Conservation (phyloP, 2,329 filamentous ascomycete species). For the Fusarium oligoseptatum region DNA sequence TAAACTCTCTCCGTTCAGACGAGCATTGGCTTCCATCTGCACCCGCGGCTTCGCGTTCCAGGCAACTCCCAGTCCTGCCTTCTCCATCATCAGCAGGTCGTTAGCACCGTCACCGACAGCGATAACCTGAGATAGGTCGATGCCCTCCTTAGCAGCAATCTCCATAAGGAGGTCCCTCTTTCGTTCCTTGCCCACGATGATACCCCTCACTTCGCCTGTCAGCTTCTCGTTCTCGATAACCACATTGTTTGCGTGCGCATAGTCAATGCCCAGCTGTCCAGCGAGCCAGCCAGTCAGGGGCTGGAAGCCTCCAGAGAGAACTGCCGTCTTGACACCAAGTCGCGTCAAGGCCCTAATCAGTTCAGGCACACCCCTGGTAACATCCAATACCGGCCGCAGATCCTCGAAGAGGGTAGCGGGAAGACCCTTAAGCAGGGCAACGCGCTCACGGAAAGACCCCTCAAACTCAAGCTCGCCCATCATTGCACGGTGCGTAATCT, state of each 20-base stretch:
- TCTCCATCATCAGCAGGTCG: slow-evolving; percentile 83
- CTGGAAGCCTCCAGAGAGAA: slow-evolving; percentile 92
- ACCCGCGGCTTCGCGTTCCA: slow-evolving; percentile 89
- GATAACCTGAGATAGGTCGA: slow-evolving; percentile 75
- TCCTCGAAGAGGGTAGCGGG: slow-evolving; percentile 83
- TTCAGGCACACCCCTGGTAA: slow-evolving; percentile 84
- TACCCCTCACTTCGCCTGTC: slow-evolving; percentile 79
- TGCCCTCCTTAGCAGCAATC: slow-evolving; percentile 76
- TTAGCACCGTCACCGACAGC: slow-evolving; percentile 88
- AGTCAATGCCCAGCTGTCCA: slow-evolving; percentile 82
- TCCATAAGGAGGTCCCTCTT: slow-evolving; percentile 79
- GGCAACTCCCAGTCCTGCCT: slow-evolving; percentile 81
- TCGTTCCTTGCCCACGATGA: slow-evolving; percentile 81
- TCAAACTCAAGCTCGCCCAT: slow-evolving; percentile 95
- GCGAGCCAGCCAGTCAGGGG: slow-evolving; percentile 91
- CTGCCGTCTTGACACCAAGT: slow-evolving; percentile 88
- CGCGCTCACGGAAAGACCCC: slow-evolving; percentile 83
- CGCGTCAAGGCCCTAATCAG: slow-evolving; percentile 81
- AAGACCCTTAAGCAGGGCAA: slow-evolving; percentile 84
- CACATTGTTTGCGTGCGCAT: slow-evolving; percentile 90
- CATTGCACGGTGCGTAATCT: slow-evolving; percentile 95
- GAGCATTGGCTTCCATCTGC: slow-evolving; percentile 80
- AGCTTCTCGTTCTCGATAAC: slow-evolving; percentile 72
- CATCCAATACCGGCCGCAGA: slow-evolving; percentile 79
- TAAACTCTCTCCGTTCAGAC: slow-evolving; percentile 78